These are phyloP conservation scores for Gorgonomyces haynaldii DNA, from an alignment of 192 early-diverging fungal genomes.

Conservation along the genomic window DNA sequence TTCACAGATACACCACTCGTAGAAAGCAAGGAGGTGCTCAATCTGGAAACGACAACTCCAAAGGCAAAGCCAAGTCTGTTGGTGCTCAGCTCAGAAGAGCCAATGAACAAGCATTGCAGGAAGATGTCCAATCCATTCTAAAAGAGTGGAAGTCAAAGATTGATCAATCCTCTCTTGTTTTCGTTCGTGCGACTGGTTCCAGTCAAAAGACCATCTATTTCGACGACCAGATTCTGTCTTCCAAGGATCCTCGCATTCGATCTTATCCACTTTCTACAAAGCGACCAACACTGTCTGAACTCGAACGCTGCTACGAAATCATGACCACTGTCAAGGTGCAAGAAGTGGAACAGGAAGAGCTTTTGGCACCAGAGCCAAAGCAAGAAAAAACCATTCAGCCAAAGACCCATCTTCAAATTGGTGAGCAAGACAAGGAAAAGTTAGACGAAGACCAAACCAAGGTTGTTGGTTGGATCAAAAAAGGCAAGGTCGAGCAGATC, in stretches of 20 bases:
- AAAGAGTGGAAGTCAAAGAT: conserved; percentile 60
- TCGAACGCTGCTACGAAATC: conserved; percentile 54
- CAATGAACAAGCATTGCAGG: conserved; percentile 69
- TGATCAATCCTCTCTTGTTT: conserved; percentile 48
- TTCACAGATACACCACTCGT: conserved; percentile 93
- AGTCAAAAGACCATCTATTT: conserved; percentile 25
- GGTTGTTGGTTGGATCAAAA: conserved; percentile 6
- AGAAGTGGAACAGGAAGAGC: conserved; percentile 20
- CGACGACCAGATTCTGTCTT: conserved; percentile 15
- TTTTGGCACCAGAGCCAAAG: conserved; percentile 8
- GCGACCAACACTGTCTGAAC: conserved; percentile 62
- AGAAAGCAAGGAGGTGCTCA: conserved; percentile 93
- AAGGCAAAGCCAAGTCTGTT: conserved; percentile 74
- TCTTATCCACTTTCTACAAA: conserved; percentile 68
- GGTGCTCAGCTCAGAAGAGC: conserved; percentile 81
- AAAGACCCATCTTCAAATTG: conserved; percentile 13
- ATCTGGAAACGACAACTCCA: conserved; percentile 59
- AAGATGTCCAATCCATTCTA: conserved; percentile 69
- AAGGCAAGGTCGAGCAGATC: conserved; percentile 2
- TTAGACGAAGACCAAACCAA: conserved; percentile 3
- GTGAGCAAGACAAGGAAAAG: conserved; percentile 5
- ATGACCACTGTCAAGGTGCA: conserved; percentile 45
- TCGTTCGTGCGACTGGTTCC: conserved; percentile 54
- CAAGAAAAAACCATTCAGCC: neutral
- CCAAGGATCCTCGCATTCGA: conserved; percentile 40